Evolutionary conservation across 805 yeast genomes (phyloP).

Genomic region (Candida montana): DNA sequence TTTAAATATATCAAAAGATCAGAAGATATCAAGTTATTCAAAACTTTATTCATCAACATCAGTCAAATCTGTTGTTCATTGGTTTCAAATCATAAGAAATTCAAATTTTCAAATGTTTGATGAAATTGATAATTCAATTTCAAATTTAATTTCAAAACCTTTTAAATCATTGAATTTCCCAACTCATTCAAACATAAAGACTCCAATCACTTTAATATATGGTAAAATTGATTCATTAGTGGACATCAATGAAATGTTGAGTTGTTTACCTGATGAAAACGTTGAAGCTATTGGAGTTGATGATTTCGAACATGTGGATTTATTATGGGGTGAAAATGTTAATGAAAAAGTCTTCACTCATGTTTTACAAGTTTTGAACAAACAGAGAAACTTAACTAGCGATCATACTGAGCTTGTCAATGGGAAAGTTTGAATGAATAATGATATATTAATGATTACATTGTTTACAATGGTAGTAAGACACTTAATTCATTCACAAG

Average conservation of each 20-base stretch:
- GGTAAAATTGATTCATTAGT: constrained; percentile 81
- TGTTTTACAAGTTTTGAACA: not conserved
- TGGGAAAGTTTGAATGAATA: too few relatives aligned
- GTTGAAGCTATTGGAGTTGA: constrained; percentile 53
- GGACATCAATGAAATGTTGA: constrained; percentile 72
- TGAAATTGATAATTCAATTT: constrained; percentile 25
- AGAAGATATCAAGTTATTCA: constrained; percentile 67
- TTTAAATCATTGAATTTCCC: constrained; percentile 41
- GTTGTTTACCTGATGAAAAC: constrained; percentile 52
- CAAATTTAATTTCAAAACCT: constrained; percentile 32
- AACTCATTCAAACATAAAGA: constrained; percentile 53
- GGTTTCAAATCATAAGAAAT: constrained; percentile 75
- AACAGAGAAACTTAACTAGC: too few relatives aligned
- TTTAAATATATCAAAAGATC: constrained; percentile 56
- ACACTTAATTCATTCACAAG: too few relatives aligned
- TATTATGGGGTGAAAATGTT: constrained; percentile 80
- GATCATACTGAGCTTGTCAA: too few relatives aligned
- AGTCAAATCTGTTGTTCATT: constrained; percentile 76
- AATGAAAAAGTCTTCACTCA: constrained; percentile 35
- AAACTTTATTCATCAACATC: constrained; percentile 79
- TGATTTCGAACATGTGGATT: constrained; percentile 84
- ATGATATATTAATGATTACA: too few relatives aligned
- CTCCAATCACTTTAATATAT: constrained; percentile 75
- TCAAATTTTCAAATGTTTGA: constrained; percentile 38
- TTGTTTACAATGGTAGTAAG: too few relatives aligned